Percentiles rank a stretch among this genome's conserved stretches.
Evolutionary conservation across 208 protist genomes (phyloP).

Genomic region (Angomonas deanei): DNA sequence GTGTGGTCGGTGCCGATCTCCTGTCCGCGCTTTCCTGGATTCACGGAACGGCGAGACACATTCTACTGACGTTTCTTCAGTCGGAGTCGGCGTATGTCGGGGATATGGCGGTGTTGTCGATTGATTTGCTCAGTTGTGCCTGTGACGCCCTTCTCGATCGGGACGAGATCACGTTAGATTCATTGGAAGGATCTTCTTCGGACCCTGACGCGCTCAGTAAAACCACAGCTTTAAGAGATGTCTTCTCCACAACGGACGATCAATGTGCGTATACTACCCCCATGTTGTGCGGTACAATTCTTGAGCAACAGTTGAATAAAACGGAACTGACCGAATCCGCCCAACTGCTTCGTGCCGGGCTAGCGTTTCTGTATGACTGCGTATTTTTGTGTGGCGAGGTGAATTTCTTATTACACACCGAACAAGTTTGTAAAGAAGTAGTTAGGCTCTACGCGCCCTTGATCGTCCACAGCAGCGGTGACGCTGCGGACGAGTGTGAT

Average conservation of each 20-base stretch:
- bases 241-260: too few relatives aligned
- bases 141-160: constrained; percentile 39
- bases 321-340: neutral
- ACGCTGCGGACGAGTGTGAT: neutral
- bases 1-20: constrained; percentile 9
- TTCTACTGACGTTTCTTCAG: constrained; percentile 13
- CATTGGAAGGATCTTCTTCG: neutral
- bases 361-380: constrained; percentile 36
- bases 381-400: constrained; percentile 8
- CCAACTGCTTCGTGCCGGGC: constrained; percentile 37
- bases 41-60: constrained; percentile 14
- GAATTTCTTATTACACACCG: neutral
- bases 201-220: too few relatives aligned
- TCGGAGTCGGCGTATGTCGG: constrained; percentile 18
- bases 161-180: constrained; percentile 9
- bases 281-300: too few relatives aligned
- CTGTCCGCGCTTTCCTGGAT: constrained; percentile 21
- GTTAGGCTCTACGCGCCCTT: neutral
- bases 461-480: neutral
- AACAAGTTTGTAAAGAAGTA: neutral
- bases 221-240: neutral
- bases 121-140: constrained; percentile 48
- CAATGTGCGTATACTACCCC: too few relatives aligned
- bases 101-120: constrained; percentile 35
- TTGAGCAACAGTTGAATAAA: neutral